These are phyloP conservation scores for Paramecium caudatum DNA, from an alignment of 73 alveolate species.

Conservation along the genomic window DNA sequence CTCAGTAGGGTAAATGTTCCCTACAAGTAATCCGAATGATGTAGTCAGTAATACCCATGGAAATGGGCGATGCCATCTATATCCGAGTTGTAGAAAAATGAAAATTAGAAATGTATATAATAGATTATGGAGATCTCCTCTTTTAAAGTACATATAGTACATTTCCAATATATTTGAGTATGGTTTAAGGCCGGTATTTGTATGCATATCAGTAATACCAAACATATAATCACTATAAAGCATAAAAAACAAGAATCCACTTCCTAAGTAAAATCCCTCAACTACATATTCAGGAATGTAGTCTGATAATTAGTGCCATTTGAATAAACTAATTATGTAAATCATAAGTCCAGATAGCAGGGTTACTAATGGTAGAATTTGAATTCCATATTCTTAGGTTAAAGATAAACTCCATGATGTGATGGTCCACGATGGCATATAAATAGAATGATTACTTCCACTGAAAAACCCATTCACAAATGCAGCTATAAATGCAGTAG, in stretches of 20 bases:
- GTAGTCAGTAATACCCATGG: slow-evolving; percentile 59
- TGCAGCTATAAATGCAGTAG: slow-evolving; percentile 65
- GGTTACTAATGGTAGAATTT: slow-evolving; percentile 50
- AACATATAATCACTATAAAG: slow-evolving; percentile 25
- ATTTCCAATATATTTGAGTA: slow-evolving; percentile 43
- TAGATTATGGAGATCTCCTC: slow-evolving; percentile 44
- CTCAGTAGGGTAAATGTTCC: slow-evolving; percentile 39
- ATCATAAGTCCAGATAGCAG: slow-evolving; percentile 12
- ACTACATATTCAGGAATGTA: slow-evolving; percentile 56
- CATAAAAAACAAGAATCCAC: slow-evolving; percentile 18
- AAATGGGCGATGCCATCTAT: background rate
- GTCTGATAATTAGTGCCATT: slow-evolving; percentile 49
- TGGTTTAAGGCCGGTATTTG: background rate
- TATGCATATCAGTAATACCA: slow-evolving; percentile 29
- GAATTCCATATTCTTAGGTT: slow-evolving; percentile 29
- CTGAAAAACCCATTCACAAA: slow-evolving; percentile 61
- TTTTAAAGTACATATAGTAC: background rate
- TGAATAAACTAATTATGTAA: background rate
- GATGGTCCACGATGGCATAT: slow-evolving; percentile 39
- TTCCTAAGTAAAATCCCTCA: slow-evolving; percentile 50
- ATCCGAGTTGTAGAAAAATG: background rate
- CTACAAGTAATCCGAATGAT: slow-evolving; percentile 35
- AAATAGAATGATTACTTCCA: slow-evolving; percentile 65
- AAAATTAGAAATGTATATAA: slow-evolving; percentile 3
- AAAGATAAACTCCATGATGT: slow-evolving; percentile 15